A percentile compares a stretch with the other conserved stretches of the same genome.
Evolutionary conservation across 2,329 filamentous ascomycete genomes (phyloP).

Genomic region (Penicillium sp.): DNA sequence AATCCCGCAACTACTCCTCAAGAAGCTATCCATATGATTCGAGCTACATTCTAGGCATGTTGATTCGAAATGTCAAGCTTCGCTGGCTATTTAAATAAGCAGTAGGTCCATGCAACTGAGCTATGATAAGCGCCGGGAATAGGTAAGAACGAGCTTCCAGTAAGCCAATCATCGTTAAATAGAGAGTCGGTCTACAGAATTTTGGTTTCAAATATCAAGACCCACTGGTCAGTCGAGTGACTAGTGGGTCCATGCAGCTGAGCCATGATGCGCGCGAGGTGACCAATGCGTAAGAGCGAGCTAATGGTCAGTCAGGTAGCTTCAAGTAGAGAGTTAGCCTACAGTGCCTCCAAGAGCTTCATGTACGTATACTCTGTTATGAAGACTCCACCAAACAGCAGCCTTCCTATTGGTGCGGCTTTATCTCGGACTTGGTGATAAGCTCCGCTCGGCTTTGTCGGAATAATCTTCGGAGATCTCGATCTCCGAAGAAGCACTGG

Average conservation of each 20-base stretch:
- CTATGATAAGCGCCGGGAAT: not conserved
- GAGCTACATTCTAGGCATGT: too few relatives aligned
- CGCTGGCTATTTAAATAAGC: not conserved
- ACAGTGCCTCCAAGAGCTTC: too few relatives aligned
- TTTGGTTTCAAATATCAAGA: not conserved
- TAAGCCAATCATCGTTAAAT: not conserved
- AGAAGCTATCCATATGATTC: too few relatives aligned
- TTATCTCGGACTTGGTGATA: not conserved
- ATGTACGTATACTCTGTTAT: too few relatives aligned
- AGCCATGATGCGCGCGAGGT: not conserved
- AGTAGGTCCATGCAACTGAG: not conserved
- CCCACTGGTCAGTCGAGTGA: not conserved
- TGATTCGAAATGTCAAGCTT: not conserved
- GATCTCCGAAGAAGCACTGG: not conserved
- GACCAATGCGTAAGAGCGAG: not conserved
- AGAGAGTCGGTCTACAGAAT: not conserved
- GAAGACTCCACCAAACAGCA: too few relatives aligned
- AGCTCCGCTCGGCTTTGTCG: conserved; percentile 1
- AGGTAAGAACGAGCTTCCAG: not conserved
- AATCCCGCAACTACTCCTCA: not conserved
- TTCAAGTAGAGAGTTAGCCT: not conserved
- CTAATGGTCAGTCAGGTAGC: not conserved
- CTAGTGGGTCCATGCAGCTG: not conserved
- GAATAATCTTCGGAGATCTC: not conserved
- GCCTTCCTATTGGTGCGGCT: not conserved